phyloP scores from a whole-genome alignment of 2,329 filamentous ascomycete species.

The Fusarium sp. region DNA sequence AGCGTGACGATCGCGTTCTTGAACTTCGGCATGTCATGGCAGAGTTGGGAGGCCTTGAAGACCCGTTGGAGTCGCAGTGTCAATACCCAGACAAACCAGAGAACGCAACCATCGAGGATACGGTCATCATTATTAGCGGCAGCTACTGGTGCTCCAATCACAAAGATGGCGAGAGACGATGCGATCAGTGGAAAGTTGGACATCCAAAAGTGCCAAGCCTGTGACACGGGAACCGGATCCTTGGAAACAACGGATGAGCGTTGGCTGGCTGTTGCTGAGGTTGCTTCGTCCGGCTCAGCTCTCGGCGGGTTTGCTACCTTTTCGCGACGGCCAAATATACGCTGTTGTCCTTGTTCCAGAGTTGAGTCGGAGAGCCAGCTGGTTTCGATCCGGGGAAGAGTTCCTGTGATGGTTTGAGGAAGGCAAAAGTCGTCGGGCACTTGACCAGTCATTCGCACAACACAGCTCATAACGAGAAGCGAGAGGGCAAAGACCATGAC shows the following conservation, averaged over 20 bases:
- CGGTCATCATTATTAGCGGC: slow-evolving; percentile 46
- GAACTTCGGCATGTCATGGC: slow-evolving; percentile 14
- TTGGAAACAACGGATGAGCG: slow-evolving; percentile 10
- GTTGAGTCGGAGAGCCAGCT: slow-evolving; percentile 37
- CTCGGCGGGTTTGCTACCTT: slow-evolving; percentile 1
- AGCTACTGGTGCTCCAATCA: slow-evolving; percentile 55
- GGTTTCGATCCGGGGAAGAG: slow-evolving; percentile 17
- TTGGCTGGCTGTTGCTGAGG: not conserved
- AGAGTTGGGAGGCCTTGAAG: slow-evolving; percentile 43
- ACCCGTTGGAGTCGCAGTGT: slow-evolving; percentile 51
- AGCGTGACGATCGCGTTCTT: slow-evolving; percentile 50
- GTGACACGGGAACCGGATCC: not conserved
- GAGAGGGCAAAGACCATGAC: slow-evolving; percentile 42
- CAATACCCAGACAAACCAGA: slow-evolving; percentile 61
- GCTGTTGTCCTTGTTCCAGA: slow-evolving; percentile 6
- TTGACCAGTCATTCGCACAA: slow-evolving; percentile 2
- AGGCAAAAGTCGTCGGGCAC: slow-evolving; percentile 10
- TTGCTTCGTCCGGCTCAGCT: not conserved
- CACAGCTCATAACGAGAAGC: slow-evolving; percentile 29
- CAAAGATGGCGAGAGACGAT: slow-evolving; percentile 45
- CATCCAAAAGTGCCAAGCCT: slow-evolving; percentile 17
- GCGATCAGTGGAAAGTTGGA: slow-evolving; percentile 44
- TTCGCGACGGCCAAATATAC: not conserved
- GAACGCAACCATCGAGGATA: slow-evolving; percentile 56
- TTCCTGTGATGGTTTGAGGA: not conserved